phyloP scores from a whole-genome alignment of 805 yeast species.

The Starmerella bombicola region DNA sequence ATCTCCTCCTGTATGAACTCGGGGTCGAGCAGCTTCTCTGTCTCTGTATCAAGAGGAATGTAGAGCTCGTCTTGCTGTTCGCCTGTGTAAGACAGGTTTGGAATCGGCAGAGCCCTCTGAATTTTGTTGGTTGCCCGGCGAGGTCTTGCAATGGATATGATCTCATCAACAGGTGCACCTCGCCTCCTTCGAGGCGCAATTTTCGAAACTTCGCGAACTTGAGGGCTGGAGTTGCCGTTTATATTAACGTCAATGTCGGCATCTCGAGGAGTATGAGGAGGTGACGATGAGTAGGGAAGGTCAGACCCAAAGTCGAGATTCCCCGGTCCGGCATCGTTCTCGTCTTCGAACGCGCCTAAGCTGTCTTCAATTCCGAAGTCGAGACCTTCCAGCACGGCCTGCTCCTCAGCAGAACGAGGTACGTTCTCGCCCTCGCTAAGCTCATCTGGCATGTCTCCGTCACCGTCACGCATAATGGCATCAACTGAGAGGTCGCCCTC shows the following conservation, averaged over 20 bases:
- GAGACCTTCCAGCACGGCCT: slow-evolving; percentile 8
- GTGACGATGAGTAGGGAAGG: slow-evolving; percentile 12
- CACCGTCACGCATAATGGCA: slow-evolving; percentile 14
- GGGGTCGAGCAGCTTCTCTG: slow-evolving; percentile 14
- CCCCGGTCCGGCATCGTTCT: slow-evolving; percentile 2
- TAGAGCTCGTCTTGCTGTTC: neutral
- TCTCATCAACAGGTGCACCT: slow-evolving; percentile 14
- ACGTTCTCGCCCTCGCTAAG: slow-evolving; percentile 3
- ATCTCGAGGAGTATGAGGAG: slow-evolving; percentile 16
- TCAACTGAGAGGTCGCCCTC: slow-evolving; percentile 15
- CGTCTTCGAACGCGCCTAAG: neutral
- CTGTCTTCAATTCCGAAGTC: slow-evolving; percentile 12
- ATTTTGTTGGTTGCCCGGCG: slow-evolving; percentile 7
- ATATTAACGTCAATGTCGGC: neutral
- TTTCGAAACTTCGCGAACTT: neutral
- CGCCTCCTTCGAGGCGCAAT: neutral
- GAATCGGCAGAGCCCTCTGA: slow-evolving; percentile 2
- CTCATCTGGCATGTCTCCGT: slow-evolving; percentile 1
- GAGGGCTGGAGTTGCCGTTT: slow-evolving; percentile 1
- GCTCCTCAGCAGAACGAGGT: slow-evolving; percentile 11
- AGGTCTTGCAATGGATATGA: slow-evolving; percentile 7
- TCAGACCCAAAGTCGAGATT: slow-evolving; percentile 17
- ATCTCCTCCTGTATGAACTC: slow-evolving; percentile 13
- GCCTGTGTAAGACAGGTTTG: neutral
- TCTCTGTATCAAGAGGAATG: slow-evolving; percentile 4